Percentiles rank a stretch among this genome's conserved stretches.
phyloP scores from a whole-genome alignment of 1,284 basidiomycete genomes.

The Heliocybe sulcata region DNA sequence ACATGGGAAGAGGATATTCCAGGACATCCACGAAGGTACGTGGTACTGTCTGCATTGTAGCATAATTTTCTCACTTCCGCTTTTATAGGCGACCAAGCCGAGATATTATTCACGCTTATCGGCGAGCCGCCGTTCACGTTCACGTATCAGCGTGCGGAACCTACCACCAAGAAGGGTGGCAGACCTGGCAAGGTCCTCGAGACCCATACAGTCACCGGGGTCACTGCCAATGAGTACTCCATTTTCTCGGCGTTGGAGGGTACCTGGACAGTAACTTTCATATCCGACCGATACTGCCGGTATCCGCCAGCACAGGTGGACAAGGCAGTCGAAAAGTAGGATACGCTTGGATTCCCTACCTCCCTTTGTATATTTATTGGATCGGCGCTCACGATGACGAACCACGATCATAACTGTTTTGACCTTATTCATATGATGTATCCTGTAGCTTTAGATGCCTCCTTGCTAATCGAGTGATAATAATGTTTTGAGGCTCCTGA shows the following conservation, averaged over 20 bases:
- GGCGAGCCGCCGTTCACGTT: conserved; percentile 96
- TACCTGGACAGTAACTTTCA: conserved; percentile 91
- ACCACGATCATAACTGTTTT: neutral
- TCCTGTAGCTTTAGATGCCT: neutral
- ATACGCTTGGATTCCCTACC: neutral
- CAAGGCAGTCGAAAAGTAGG: conserved; percentile 19
- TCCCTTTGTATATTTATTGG: no score
- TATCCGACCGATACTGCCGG: conserved; percentile 79
- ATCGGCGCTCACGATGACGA: neutral
- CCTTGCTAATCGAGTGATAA: neutral
- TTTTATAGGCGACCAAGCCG: conserved; percentile 76
- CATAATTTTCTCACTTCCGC: conserved; percentile 6
- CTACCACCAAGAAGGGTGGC: conserved; percentile 52
- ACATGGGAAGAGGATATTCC: conserved; percentile 73
- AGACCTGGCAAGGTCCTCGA: conserved; percentile 73
- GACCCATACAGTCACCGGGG: conserved; percentile 82
- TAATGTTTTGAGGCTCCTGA: neutral
- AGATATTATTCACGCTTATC: conserved; percentile 83
- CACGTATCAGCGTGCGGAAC: conserved; percentile 81
- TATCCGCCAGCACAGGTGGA: conserved; percentile 56
- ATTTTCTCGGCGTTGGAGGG: conserved; percentile 88
- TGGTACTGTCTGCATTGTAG: neutral
- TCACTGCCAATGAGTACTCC: conserved; percentile 73
- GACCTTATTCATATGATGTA: neutral
- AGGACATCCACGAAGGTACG: conserved; percentile 84